Conservation (phyloP, 768 basidiomycete species). For the Trametes elegans region DNA sequence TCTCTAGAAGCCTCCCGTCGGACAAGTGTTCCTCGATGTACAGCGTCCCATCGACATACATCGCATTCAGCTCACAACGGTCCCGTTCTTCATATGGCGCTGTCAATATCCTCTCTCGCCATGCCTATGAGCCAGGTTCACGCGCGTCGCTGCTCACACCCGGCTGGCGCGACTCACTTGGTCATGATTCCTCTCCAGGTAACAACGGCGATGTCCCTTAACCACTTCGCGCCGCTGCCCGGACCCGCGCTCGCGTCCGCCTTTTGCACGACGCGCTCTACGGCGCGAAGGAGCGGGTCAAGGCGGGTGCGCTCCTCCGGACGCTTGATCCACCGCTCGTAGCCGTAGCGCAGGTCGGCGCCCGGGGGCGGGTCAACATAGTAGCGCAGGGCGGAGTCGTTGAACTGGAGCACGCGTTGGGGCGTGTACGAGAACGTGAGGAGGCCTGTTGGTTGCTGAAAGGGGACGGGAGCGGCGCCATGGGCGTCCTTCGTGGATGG, state of each 20-base stretch:
- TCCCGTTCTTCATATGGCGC: slow-evolving; percentile 83
- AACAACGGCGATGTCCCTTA: slow-evolving; percentile 53
- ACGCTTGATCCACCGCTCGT: slow-evolving; percentile 67
- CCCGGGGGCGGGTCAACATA: slow-evolving; percentile 63
- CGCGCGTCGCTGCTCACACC: no score
- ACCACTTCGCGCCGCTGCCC: slow-evolving; percentile 30
- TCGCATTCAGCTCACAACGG: slow-evolving; percentile 79
- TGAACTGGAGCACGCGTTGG: slow-evolving; percentile 55
- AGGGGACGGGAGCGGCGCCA: slow-evolving; percentile 35
- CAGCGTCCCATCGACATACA: slow-evolving; percentile 65
- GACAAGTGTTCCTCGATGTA: slow-evolving; percentile 74
- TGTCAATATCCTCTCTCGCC: slow-evolving; percentile 69
- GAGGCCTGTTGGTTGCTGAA: slow-evolving; percentile 70
- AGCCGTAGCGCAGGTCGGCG: slow-evolving; percentile 68
- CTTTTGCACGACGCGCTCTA: slow-evolving; percentile 41
- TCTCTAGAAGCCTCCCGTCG: slow-evolving; percentile 57
- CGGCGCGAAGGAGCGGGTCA: slow-evolving; percentile 64
- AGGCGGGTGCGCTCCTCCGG: slow-evolving; percentile 66
- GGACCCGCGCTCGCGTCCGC: slow-evolving; percentile 29
- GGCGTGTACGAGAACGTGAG: slow-evolving; percentile 73
- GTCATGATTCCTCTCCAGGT: slow-evolving; percentile 85
- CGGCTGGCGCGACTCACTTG: slow-evolving; percentile 47
- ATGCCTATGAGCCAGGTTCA: neutral
- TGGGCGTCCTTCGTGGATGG: slow-evolving; percentile 12
- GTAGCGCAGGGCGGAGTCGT: slow-evolving; percentile 68